Evolutionary conservation across 495 filamentous ascomycete species (phyloP).

Genomic region (Opeltia flavorubescens): DNA sequence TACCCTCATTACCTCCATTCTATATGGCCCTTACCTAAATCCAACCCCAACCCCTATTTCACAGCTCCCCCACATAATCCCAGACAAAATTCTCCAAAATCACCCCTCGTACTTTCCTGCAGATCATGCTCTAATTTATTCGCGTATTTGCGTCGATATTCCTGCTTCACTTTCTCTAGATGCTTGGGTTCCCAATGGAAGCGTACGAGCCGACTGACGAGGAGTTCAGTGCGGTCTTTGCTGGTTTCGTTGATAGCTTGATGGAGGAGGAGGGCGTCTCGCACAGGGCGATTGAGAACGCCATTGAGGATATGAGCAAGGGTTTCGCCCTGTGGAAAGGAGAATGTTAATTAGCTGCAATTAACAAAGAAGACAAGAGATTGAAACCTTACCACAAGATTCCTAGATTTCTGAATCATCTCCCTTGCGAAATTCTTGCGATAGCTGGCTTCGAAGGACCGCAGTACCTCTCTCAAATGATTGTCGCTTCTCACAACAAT

Average conservation of each 20-base stretch:
- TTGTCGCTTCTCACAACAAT: slow-evolving; percentile 64
- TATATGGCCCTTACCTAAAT: not conserved
- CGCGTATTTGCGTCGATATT: slow-evolving; percentile 60
- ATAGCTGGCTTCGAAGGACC: slow-evolving; percentile 54
- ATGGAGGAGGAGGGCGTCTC: slow-evolving; percentile 86
- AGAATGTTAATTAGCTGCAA: not conserved
- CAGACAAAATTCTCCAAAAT: slow-evolving; percentile 46
- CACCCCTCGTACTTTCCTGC: slow-evolving; percentile 34
- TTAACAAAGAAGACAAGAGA: not conserved
- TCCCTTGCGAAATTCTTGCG: slow-evolving; percentile 70
- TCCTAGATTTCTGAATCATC: slow-evolving; percentile 76
- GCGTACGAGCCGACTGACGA: slow-evolving; percentile 67
- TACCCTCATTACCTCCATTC: not conserved
- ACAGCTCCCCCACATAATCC: slow-evolving; percentile 21
- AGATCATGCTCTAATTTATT: slow-evolving; percentile 50
- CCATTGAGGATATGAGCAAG: slow-evolving; percentile 94
- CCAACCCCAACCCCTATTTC: not conserved
- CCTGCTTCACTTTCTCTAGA: slow-evolving; percentile 53
- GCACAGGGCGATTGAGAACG: slow-evolving; percentile 85
- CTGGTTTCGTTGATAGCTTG: slow-evolving; percentile 67
- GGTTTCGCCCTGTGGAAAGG: slow-evolving; percentile 60
- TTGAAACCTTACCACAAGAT: slow-evolving; percentile 63
- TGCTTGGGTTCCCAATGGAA: slow-evolving; percentile 76
- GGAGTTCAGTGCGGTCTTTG: slow-evolving; percentile 59
- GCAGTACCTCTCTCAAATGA: slow-evolving; percentile 69